Evolutionary conservation across 148 eudicot genomes (phyloP).

Genomic region (Nepenthes mirabilis): DNA sequence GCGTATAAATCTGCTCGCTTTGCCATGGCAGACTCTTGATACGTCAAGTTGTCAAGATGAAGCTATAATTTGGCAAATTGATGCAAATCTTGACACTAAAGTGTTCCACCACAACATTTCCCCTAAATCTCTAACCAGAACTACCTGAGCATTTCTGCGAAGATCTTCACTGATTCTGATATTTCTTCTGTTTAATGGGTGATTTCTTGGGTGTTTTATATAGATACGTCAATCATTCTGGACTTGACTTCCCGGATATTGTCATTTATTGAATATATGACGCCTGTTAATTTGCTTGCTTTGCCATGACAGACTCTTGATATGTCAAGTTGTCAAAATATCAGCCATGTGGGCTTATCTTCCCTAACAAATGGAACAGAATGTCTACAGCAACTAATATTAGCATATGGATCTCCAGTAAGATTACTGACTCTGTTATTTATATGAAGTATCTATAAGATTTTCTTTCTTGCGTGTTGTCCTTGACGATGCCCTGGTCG

Average conservation of each 20-base stretch:
- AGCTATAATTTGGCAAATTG: too few species aligned
- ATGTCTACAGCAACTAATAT: slow-evolving; percentile 44
- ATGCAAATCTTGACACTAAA: too few species aligned
- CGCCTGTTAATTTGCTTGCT: neutral
- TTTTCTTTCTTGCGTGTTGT: neutral
- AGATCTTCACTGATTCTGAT: too few species aligned
- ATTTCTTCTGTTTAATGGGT: too few species aligned
- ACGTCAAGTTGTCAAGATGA: slow-evolving; percentile 66
- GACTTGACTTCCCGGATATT: neutral
- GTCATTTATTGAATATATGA: neutral
- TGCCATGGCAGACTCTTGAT: slow-evolving; percentile 50
- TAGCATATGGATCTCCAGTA: slow-evolving; percentile 76
- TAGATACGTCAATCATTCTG: too few species aligned
- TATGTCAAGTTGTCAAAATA: slow-evolving; percentile 72
- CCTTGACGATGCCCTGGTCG: slow-evolving; percentile 4
- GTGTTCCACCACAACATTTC: too few species aligned
- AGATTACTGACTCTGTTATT: slow-evolving; percentile 3
- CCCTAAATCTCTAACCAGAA: too few species aligned
- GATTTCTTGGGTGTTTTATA: too few species aligned
- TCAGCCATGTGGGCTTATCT: slow-evolving; percentile 63
- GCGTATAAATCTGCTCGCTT: slow-evolving; percentile 1
- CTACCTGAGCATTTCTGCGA: too few species aligned
- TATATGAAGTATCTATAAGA: neutral
- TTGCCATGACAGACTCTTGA: slow-evolving; percentile 48
- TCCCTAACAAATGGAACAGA: slow-evolving; percentile 45